These are phyloP conservation scores for Erythrophleum ivorense DNA, from an alignment of 331 rosid genomes.

Conservation along the genomic window DNA sequence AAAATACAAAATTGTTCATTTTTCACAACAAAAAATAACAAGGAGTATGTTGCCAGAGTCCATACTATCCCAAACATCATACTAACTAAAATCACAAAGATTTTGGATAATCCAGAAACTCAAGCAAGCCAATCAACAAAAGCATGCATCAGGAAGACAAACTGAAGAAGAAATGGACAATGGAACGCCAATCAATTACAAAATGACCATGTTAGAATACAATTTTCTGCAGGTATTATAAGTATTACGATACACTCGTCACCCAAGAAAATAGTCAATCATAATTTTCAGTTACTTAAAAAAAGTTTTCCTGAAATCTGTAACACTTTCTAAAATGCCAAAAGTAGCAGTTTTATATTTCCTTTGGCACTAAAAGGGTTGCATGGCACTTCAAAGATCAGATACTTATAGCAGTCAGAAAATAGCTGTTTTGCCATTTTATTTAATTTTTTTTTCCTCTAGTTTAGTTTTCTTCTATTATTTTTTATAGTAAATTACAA, in stretches of 20 bases:
- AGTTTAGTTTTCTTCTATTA: neutral
- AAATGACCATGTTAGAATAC: neutral
- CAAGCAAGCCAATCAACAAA: neutral
- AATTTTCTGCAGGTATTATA: neutral
- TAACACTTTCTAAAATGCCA: neutral
- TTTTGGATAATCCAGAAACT: neutral
- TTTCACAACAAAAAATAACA: too few relatives aligned
- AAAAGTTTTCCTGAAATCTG: too few relatives aligned
- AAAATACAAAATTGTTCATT: too few relatives aligned
- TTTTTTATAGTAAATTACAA: too few relatives aligned
- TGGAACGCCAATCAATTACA: too few relatives aligned
- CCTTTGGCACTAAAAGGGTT: neutral
- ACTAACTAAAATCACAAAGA: neutral
- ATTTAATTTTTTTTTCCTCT: neutral
- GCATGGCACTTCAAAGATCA: neutral
- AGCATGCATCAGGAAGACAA: neutral
- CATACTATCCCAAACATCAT: neutral
- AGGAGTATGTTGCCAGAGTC: neutral
- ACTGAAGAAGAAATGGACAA: too few relatives aligned
- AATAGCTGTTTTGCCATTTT: too few relatives aligned
- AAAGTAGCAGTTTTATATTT: neutral
- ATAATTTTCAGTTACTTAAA: neutral
- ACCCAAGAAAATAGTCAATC: neutral
- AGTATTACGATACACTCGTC: too few relatives aligned
- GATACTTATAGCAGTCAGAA: too few relatives aligned